Conservation (phyloP, 2,329 filamentous ascomycete species). For the Hymenoscyphus salicellus region DNA sequence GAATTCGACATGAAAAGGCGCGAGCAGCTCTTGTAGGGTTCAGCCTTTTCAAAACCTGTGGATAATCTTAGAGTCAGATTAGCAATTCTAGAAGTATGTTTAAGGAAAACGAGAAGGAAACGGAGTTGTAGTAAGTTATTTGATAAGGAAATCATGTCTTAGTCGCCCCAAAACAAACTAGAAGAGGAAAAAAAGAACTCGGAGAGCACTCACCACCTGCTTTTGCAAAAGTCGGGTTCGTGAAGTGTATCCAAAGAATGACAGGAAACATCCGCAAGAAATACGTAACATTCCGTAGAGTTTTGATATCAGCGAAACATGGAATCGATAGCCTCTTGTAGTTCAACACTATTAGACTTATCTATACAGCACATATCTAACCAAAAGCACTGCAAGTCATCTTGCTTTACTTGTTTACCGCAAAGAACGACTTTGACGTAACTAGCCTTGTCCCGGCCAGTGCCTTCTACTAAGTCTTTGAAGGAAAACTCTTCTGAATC, state of each 20-base stretch:
- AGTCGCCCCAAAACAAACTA: no score
- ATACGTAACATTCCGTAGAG: not conserved
- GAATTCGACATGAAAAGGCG: not conserved
- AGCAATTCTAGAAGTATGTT: not conserved
- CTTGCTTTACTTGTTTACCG: not conserved
- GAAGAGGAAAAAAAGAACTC: no score
- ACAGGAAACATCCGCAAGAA: not conserved
- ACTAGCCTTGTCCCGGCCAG: not conserved
- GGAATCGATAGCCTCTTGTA: not conserved
- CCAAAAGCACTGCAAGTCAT: not conserved
- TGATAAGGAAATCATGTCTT: no score
- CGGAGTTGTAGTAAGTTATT: no score
- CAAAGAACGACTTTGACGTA: not conserved
- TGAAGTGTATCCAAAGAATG: no score
- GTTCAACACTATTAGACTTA: not conserved
- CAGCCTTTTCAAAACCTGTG: not conserved
- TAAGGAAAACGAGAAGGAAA: no score
- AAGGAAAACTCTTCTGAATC: not conserved
- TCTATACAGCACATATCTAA: not conserved
- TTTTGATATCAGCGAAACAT: not conserved
- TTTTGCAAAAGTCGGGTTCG: no score
- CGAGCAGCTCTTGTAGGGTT: conserved; percentile 2
- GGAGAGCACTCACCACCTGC: no score
- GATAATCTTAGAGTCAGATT: not conserved
- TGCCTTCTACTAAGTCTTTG: not conserved